Base-by-base conservation (phyloP, 352 stramenopile species). In the Phytophthora cactorum region DNA sequence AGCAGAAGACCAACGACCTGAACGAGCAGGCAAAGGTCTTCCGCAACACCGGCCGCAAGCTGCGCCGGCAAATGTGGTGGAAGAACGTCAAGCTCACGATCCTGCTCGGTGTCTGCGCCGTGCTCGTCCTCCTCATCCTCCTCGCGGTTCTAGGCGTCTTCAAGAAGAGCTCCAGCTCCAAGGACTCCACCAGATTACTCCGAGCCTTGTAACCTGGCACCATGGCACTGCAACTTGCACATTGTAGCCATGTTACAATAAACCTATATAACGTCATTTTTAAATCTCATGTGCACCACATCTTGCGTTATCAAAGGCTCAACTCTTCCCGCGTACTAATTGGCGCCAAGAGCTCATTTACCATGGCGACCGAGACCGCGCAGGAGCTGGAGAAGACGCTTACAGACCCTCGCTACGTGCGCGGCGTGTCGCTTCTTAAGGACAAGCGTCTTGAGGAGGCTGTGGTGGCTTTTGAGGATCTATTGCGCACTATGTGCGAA, bases 21-120 rank as follows among this genome's bases (percentile, higher is more conserved):
- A 94, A 89, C 67, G 86, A 94, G 62, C 88, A 96, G 52, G 88
- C 86, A 66, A 96, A 94, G 60, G 84, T 94, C 38, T 96, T 94
- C 49, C 83, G 85, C 55, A 94, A 94, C 72, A 92, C 81, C 8
- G 84, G 88, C 3, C 87, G 86, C 47, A 91, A 92, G 60, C 64
- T 96, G 49, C 82, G 83, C 45, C 85, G 86, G 52, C 72, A 81
- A 41, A 93, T 96, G 86, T 94, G 86, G 86, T 94, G 86, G 88
- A 93, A 93, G 67, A 94, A 96, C 72, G 75, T 92, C 59, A 85
- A 87, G 51, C 74, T 94, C 52, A 93, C 78, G 57, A 79, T 96
- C 34, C 61, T 81, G 28, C 82, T 96, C 14, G 70, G 69, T 25
- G 61, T 91, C 25, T 84, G 80, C 52, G 74, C 74, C 50, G 73